Evolutionary conservation across 2,329 filamentous ascomycete species (phyloP).

Genomic region (Verticillium longisporum): DNA sequence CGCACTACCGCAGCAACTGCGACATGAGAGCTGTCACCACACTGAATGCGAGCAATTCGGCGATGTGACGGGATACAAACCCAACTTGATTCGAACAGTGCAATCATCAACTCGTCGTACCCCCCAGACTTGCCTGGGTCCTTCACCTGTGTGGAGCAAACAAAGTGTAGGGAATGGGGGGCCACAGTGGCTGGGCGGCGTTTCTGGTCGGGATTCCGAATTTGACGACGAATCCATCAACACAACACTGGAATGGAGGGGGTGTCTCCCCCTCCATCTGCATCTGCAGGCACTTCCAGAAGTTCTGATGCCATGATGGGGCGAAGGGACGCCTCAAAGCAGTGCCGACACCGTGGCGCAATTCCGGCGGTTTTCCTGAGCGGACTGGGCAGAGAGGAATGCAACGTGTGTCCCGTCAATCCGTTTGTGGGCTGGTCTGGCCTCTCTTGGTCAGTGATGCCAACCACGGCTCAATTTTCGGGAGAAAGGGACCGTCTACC

Average conservation of each 20-base stretch:
- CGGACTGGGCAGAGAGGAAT: neutral
- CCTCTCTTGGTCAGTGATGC: slow-evolving; percentile 6
- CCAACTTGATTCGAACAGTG: no score
- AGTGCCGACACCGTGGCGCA: neutral
- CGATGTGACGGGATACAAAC: no score
- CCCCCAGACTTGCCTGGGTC: neutral
- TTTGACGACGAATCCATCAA: neutral
- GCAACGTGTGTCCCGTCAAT: neutral
- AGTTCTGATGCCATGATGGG: neutral
- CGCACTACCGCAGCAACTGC: no score
- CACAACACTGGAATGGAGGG: neutral
- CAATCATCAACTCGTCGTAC: neutral
- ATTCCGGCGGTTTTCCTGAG: neutral
- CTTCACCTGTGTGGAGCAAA: neutral
- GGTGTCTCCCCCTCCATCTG: neutral
- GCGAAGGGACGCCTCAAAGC: neutral
- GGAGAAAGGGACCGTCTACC: slow-evolving; percentile 7
- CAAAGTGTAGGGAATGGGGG: neutral
- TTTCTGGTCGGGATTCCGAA: neutral
- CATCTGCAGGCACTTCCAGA: neutral
- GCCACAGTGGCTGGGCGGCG: neutral
- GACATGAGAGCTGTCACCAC: no score
- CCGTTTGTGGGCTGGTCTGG: neutral
- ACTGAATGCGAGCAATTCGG: no score
- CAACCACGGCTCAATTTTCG: slow-evolving; percentile 5